These are phyloP conservation scores for Pleurostoma richardsiae DNA, from an alignment of 2,329 filamentous ascomycete genomes.

Conservation along the genomic window DNA sequence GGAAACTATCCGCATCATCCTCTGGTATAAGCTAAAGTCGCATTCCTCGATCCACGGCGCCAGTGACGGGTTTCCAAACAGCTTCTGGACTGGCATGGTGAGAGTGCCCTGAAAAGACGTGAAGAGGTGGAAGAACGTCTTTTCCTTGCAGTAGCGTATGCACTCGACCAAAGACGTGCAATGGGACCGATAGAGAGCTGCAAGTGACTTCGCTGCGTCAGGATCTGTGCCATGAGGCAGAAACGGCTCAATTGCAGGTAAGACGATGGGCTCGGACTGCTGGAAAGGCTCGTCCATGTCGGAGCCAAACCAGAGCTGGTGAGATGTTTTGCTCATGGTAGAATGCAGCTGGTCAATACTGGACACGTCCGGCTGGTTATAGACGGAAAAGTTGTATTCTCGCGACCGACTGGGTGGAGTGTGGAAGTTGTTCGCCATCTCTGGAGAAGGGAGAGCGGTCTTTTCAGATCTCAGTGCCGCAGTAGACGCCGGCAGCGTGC, in stretches of 20 bases:
- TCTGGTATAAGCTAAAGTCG: slow-evolving; percentile 93
- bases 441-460: slow-evolving; percentile 30
- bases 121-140: slow-evolving; percentile 92
- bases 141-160: slow-evolving; percentile 93
- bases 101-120: slow-evolving; percentile 94
- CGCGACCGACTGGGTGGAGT: slow-evolving; percentile 17
- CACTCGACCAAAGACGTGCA: slow-evolving; percentile 94
- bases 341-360: slow-evolving; percentile 55
- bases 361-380: slow-evolving; percentile 52
- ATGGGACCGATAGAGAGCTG: slow-evolving; percentile 86
- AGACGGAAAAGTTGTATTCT: slow-evolving; percentile 44
- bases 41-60: slow-evolving; percentile 93
- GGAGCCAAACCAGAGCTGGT: slow-evolving; percentile 57
- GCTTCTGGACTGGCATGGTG: slow-evolving; percentile 92
- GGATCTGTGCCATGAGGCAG: slow-evolving; percentile 76
- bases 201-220: slow-evolving; percentile 80
- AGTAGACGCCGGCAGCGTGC: background rate
- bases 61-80: slow-evolving; percentile 75
- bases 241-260: slow-evolving; percentile 85
- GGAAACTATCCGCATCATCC: slow-evolving; percentile 89
- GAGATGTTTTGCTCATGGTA: slow-evolving; percentile 51
- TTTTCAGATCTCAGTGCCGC: background rate
- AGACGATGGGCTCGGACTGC: slow-evolving; percentile 65
- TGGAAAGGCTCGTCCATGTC: slow-evolving; percentile 49
- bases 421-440: slow-evolving; percentile 24